Base-by-base conservation (phyloP, 257 asterid species). In the Scutellaria barbata region DNA sequence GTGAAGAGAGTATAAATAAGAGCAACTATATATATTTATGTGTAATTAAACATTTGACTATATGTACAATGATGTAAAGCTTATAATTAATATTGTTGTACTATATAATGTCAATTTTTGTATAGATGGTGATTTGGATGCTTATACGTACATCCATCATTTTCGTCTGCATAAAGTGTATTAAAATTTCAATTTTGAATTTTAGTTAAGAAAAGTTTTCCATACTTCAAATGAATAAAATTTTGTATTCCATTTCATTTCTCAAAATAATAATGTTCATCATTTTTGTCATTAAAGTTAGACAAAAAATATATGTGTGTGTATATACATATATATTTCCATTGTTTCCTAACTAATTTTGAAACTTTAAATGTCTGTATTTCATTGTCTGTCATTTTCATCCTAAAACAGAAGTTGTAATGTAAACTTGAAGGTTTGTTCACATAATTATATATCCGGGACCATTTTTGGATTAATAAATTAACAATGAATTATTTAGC, bases 371-470 rank as follows among this genome's bases (percentile, higher is more conserved):
- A 30, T 5, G 6, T 20, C 22, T 63, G 7, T 4, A 25, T 73
- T 48, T 54, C 40, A 69, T 51, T 71, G 41, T 58, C 51, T 16
- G 40, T 78, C 83, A 54, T 72, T 80, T 76, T 72, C 74, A 42
- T 30, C 25, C 51, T 46, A 10, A 60, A 14, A 45, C 47, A 57
- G 63, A 64, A 47, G 39, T 51, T 60, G 41, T 35, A 65, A 16
- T 69, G 64, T 59, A 41, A 61, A 62, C 40, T 63, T 30, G 37
- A 30, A 30, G 50, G 53, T 67, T 57, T 11, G 63, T 57, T 57
- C 63, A 11, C 6, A 18, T 42, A 10, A 42, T 42, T 42, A 42
- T 42, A 50, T 50, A 9, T 50, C 45, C 13, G 42, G 63, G 42
- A 12, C 10, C 63, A 2, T 7, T 22, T 55, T 20, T 55, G 33